Conservation (phyloP, 495 filamentous ascomycete species). For the Aspergillus biplanus region DNA sequence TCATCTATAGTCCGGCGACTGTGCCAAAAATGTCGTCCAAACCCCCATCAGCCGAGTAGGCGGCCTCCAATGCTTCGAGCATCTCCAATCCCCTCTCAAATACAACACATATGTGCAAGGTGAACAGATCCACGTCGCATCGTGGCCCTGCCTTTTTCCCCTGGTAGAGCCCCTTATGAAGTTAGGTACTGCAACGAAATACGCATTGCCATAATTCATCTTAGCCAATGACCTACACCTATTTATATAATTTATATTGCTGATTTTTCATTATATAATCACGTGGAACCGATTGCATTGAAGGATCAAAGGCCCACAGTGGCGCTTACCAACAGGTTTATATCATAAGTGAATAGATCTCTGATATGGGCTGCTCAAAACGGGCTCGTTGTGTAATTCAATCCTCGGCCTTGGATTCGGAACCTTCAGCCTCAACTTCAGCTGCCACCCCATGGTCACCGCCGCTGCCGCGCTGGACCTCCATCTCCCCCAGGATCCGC, state of each 20-base stretch:
- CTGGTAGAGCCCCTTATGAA: too few species aligned
- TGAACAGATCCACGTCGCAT: slow-evolving; percentile 59
- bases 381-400: background rate
- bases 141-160: slow-evolving; percentile 53
- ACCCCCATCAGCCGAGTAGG: slow-evolving; percentile 50
- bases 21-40: slow-evolving; percentile 47
- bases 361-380: background rate
- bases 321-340: background rate
- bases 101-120: slow-evolving; percentile 55
- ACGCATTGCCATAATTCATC: too few species aligned
- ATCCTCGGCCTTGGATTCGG: background rate
- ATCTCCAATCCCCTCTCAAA: slow-evolving; percentile 62
- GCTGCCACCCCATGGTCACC: background rate
- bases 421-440: background rate
- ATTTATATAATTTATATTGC: too few species aligned
- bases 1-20: slow-evolving; percentile 32
- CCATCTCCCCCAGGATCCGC: slow-evolving; percentile 5
- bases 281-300: too few species aligned
- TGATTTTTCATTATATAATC: too few species aligned
- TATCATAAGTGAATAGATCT: background rate
- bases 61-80: slow-evolving; percentile 59
- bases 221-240: too few species aligned
- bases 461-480: background rate
- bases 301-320: background rate
- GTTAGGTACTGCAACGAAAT: too few species aligned